A percentile compares a stretch with the other conserved stretches of the same genome.
phyloP scores from a whole-genome alignment of 2,329 filamentous ascomycete genomes.

The Aaosphaeria arxii region DNA sequence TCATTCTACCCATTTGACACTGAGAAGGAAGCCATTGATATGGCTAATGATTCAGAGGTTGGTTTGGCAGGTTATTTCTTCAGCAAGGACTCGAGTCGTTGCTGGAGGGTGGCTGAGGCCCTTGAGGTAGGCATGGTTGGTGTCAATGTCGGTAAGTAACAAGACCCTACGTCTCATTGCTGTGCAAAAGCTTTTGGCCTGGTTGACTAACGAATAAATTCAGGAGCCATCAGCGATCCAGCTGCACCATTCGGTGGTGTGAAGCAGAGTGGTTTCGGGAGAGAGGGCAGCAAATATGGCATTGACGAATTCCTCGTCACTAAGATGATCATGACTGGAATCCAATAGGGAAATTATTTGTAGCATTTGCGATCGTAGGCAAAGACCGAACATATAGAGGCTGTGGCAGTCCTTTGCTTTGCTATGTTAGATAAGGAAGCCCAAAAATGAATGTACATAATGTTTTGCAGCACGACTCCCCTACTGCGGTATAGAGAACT shows the following conservation, averaged over 20 bases:
- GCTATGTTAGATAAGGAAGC: too few species aligned
- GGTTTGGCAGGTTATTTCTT: slow-evolving; percentile 95
- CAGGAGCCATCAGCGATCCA: slow-evolving; percentile 43
- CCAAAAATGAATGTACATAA: too few species aligned
- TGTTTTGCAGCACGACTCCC: too few species aligned
- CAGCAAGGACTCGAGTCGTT: slow-evolving; percentile 58
- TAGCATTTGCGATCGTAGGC: too few species aligned
- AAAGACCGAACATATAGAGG: too few species aligned
- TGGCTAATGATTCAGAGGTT: slow-evolving; percentile 80
- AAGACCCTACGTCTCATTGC: too few species aligned
- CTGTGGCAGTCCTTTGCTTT: too few species aligned
- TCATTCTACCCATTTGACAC: slow-evolving; percentile 84
- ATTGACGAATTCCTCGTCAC: slow-evolving; percentile 49
- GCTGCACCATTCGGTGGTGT: slow-evolving; percentile 49
- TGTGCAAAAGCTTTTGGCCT: too few species aligned
- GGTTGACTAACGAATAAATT: too few species aligned
- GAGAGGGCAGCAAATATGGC: slow-evolving; percentile 50
- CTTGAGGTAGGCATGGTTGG: slow-evolving; percentile 87
- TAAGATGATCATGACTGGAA: slow-evolving; percentile 34
- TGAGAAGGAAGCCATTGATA: slow-evolving; percentile 79
- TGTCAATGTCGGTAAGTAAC: slow-evolving; percentile 44
- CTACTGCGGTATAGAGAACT: too few species aligned
- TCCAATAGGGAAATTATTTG: too few species aligned
- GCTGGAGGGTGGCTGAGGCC: slow-evolving; percentile 60
- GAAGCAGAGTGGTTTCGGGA: slow-evolving; percentile 50